Evolutionary conservation across 2,329 filamentous ascomycete species (phyloP), one percentile per base, ranked within the genome.

Genomic region (Fonsecaea monophora): DNA sequence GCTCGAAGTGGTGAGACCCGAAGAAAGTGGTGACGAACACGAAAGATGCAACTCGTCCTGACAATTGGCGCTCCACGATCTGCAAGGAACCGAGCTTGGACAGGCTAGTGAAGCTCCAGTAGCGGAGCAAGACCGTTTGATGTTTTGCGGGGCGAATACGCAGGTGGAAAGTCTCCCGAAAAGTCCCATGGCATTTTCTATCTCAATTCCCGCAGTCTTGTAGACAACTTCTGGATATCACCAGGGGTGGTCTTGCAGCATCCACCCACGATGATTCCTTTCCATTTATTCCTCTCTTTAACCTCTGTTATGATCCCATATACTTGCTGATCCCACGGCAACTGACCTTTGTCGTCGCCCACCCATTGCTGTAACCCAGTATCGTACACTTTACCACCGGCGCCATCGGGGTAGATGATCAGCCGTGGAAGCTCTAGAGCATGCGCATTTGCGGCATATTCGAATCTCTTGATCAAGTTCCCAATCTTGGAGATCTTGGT

Each of bases 371-470:
- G 85, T 6, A 86, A 88, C 0, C 76, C 78, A 0, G 88, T 89
- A 74, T 91, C 86, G 77, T 91, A 91, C 0, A 88, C 82, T 76
- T 90, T 86, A 0, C 87, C 87, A 55, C 87, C 88, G 1, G 89
- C 90, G 0, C 89, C 89, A 74, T 91, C 89, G 0, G 89, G 89
- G 74, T 90, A 91, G 18, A 91, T 72, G 4, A 91, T 84, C 61
- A 91, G 75, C 21, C 80, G 81, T 0, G 87, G 87, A 13, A 76
- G 71, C 0, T 79, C 75, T 70, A 3, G 73, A 60, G 1, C 82
- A 64, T 70, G 86, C 60, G n/a, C 65, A 69, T 9, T 68, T 65
- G 15, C 88, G 74, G 8, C 72, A n/a, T 71, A 64, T 59, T 76
- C 73, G 65, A 76, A 76, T 9, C 70, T 62, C 7, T 66, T 60